Percentiles rank a stretch among this genome's conserved stretches.
Evolutionary conservation across 2,329 filamentous ascomycete species (phyloP).

Genomic region (Exophiala spinifera): DNA sequence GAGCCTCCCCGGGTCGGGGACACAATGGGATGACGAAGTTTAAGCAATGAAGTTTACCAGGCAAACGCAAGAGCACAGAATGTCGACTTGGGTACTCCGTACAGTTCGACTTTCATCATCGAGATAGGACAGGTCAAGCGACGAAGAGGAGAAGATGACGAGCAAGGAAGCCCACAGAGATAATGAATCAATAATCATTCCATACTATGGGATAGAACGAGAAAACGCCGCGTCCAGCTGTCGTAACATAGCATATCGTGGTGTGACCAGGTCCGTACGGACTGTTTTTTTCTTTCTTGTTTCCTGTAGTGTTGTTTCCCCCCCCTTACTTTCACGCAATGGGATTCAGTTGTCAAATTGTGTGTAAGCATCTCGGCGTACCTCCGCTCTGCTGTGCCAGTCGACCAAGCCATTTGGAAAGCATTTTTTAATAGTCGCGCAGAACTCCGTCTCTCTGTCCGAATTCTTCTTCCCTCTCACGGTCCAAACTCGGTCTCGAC

Average conservation of each 20-base stretch:
- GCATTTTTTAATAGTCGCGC: no score
- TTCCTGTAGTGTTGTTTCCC: no score
- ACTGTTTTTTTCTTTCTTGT: neutral
- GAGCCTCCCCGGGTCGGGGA: no score
- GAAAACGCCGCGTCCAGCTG: neutral
- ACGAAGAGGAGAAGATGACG: neutral
- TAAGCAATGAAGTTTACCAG: no score
- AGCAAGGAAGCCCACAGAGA: neutral
- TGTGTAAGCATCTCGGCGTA: no score
- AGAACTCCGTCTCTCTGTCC: neutral
- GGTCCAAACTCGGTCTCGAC: neutral
- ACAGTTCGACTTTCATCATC: no score
- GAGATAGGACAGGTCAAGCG: neutral
- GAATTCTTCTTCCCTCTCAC: neutral
- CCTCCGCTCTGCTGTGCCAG: no score
- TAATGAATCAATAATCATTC: neutral
- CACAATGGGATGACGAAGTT: no score
- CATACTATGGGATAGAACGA: neutral
- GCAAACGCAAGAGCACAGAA: no score
- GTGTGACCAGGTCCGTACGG: neutral
- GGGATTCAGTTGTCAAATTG: neutral
- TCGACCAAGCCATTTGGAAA: no score
- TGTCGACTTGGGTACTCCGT: no score
- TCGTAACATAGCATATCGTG: slow-evolving; percentile 3
- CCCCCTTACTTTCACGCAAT: no score